Percentiles rank a stretch among this genome's conserved stretches.
Conservation (phyloP, 2,329 filamentous ascomycete genomes). For the Diplodia mutila region DNA sequence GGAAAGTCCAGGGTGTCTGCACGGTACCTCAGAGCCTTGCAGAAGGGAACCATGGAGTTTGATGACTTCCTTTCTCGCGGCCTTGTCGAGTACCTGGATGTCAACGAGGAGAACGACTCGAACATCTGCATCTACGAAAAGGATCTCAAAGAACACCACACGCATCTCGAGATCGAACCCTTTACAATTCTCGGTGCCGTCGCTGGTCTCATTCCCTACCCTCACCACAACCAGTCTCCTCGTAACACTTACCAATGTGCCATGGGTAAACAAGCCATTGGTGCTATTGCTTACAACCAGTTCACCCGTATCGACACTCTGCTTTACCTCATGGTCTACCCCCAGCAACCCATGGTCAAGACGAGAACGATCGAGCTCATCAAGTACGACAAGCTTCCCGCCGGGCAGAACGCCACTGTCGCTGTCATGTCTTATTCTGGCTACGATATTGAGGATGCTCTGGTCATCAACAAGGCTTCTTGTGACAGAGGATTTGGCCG, state of each 20-base stretch:
- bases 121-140: slow-evolving; percentile 89
- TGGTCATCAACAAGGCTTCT: slow-evolving; percentile 95
- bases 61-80: slow-evolving; percentile 92
- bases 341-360: slow-evolving; percentile 96
- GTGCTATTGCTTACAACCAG: slow-evolving; percentile 96
- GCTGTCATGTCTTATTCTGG: slow-evolving; percentile 99
- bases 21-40: slow-evolving; percentile 78
- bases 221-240: slow-evolving; percentile 98
- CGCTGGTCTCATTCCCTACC: slow-evolving; percentile 94
- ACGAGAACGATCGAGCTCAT: slow-evolving; percentile 95
- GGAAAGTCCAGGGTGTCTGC: slow-evolving; percentile 78
- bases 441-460: slow-evolving; percentile 98
- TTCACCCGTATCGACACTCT: slow-evolving; percentile 96
- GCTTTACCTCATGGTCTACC: slow-evolving; percentile 95
- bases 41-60: slow-evolving; percentile 83
- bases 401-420: slow-evolving; percentile 94
- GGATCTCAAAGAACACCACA: slow-evolving; percentile 80
- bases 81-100: slow-evolving; percentile 93
- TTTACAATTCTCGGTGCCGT: slow-evolving; percentile 96
- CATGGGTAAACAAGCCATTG: slow-evolving; percentile 99
- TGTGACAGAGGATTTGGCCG: slow-evolving; percentile 93
- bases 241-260: slow-evolving; percentile 99
- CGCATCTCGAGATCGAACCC: slow-evolving; percentile 95
- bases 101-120: slow-evolving; percentile 97
- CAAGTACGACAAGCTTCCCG: slow-evolving; percentile 95